Percentiles rank a stretch among this genome's conserved stretches.
These are phyloP conservation scores for Scheffersomyces stambukii DNA, from an alignment of 1,139 yeast species.

Conservation along the genomic window DNA sequence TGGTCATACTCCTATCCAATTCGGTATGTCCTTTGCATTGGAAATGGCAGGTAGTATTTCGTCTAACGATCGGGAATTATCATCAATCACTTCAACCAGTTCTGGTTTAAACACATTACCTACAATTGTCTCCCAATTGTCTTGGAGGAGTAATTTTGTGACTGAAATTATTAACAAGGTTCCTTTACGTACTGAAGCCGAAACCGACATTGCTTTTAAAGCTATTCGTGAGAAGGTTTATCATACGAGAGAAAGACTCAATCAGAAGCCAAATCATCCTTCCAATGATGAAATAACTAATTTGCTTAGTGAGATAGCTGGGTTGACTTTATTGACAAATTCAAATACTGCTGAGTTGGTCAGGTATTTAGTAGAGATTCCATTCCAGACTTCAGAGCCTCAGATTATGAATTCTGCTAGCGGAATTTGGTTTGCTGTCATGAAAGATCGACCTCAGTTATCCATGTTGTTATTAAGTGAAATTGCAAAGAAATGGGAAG, in stretches of 20 bases:
- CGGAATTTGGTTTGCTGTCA: constrained; percentile 75
- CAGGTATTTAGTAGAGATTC: constrained; percentile 61
- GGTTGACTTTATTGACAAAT: constrained; percentile 44
- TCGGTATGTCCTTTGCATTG: constrained; percentile 85
- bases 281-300: constrained; percentile 30
- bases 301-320: constrained; percentile 47
- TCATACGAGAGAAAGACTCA: constrained; percentile 11
- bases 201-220: constrained; percentile 17
- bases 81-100: constrained; percentile 24
- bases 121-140: constrained; percentile 71
- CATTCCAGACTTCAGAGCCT: constrained; percentile 64
- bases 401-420: constrained; percentile 63
- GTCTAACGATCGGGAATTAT: constrained; percentile 58
- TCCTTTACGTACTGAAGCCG: constrained; percentile 29
- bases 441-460: constrained; percentile 58
- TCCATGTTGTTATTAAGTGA: constrained; percentile 66
- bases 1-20: constrained; percentile 44
- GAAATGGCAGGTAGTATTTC: constrained; percentile 78
- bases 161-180: constrained; percentile 35
- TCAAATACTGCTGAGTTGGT: constrained; percentile 48
- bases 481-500: constrained; percentile 65
- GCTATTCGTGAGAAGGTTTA: constrained; percentile 21
- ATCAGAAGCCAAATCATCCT: constrained; percentile 8
- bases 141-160: constrained; percentile 62
- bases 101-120: constrained; percentile 57